phyloP scores from a whole-genome alignment of 805 yeast species.

The Yarrowia phangngaensis region DNA sequence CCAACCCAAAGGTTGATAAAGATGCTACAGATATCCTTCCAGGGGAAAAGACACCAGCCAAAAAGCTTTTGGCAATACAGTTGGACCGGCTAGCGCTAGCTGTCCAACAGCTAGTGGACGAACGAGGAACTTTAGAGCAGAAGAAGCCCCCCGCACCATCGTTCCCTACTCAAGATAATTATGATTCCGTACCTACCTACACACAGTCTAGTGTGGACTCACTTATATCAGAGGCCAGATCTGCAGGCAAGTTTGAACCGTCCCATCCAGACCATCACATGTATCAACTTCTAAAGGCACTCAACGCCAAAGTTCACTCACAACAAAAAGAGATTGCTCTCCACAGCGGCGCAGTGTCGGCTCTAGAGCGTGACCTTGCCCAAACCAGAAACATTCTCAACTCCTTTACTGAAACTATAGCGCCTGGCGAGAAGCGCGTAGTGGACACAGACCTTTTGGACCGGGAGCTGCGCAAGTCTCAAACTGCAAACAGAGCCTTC shows the following conservation, averaged over 20 bases:
- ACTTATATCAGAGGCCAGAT: slow-evolving; percentile 18
- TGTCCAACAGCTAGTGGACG: slow-evolving; percentile 31
- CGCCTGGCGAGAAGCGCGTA: slow-evolving; percentile 35
- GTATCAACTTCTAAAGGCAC: slow-evolving; percentile 27
- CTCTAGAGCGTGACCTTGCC: slow-evolving; percentile 37
- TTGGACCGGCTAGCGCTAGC: slow-evolving; percentile 27
- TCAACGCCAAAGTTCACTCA: slow-evolving; percentile 37
- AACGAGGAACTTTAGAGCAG: slow-evolving; percentile 32
- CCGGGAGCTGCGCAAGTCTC: slow-evolving; percentile 42
- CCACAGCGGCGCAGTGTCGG: slow-evolving; percentile 38
- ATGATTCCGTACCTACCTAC: slow-evolving; percentile 15
- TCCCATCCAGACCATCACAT: slow-evolving; percentile 26
- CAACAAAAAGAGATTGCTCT: slow-evolving; percentile 40
- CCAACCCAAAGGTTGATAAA: slow-evolving; percentile 17
- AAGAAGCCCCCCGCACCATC: slow-evolving; percentile 28
- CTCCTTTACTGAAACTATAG: slow-evolving; percentile 37
- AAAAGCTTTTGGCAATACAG: slow-evolving; percentile 30
- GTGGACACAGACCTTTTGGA: slow-evolving; percentile 38
- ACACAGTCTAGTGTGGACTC: slow-evolving; percentile 23
- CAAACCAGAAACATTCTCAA: slow-evolving; percentile 39
- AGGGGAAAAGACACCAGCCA: slow-evolving; percentile 32
- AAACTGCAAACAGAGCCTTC: slow-evolving; percentile 60
- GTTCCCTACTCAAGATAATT: slow-evolving; percentile 5
- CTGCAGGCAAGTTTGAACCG: slow-evolving; percentile 22
- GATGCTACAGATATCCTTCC: slow-evolving; percentile 28